Evolutionary conservation across 768 basidiomycete species (phyloP).

Genomic region (Podaxis mareebaensis): DNA sequence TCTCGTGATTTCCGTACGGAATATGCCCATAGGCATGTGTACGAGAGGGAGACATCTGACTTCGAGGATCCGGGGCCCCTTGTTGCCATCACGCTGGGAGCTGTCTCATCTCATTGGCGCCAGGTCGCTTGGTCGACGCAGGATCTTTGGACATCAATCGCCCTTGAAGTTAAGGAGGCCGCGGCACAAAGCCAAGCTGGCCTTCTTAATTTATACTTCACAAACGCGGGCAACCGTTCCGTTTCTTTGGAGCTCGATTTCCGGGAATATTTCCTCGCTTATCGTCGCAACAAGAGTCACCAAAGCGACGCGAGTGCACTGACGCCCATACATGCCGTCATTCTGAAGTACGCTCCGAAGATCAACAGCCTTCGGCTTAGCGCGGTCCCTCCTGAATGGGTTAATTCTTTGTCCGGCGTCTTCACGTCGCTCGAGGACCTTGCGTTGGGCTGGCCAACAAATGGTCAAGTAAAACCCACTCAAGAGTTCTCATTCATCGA

Average conservation of each 20-base stretch:
- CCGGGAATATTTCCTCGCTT: neutral
- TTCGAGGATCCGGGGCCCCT: slow-evolving; percentile 3
- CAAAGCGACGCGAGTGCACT: neutral
- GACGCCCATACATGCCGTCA: neutral
- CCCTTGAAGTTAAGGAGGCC: neutral
- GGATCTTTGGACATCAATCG: slow-evolving; percentile 9
- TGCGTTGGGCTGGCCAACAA: slow-evolving; percentile 1
- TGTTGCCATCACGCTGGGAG: neutral
- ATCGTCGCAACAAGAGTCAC: neutral
- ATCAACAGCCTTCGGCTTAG: slow-evolving; percentile 2
- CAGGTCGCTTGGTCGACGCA: slow-evolving; percentile 10
- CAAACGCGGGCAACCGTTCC: neutral
- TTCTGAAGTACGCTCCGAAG: slow-evolving; percentile 5
- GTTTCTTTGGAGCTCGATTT: slow-evolving; percentile 6
- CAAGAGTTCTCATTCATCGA: neutral
- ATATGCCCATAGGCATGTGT: neutral
- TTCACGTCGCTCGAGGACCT: slow-evolving; percentile 7
- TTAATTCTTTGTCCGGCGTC: neutral
- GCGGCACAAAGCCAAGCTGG: neutral
- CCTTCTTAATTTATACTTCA: slow-evolving; percentile 1
- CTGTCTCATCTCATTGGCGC: slow-evolving; percentile 5
- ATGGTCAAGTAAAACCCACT: neutral
- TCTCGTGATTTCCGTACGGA: neutral
- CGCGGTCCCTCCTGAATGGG: slow-evolving; percentile 9
- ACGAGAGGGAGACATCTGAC: neutral